Conservation (phyloP, 2,329 filamentous ascomycete genomes). For the Emericellopsis atlantica region DNA sequence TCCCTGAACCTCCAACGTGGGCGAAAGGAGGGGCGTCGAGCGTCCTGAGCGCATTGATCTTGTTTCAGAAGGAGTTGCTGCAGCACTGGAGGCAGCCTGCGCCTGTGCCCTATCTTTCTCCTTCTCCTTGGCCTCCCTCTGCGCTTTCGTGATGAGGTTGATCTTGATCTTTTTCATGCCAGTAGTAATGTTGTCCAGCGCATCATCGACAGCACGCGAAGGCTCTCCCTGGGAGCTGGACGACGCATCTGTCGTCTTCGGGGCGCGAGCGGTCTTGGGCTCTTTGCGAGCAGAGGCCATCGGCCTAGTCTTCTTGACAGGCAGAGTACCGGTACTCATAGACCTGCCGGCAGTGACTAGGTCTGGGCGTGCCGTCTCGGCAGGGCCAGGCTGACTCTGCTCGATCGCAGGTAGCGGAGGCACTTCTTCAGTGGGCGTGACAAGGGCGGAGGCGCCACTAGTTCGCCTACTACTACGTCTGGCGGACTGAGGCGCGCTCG, state of each 20-base stretch:
- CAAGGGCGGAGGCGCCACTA: constrained; percentile 31
- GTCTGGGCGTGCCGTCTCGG: constrained; percentile 1
- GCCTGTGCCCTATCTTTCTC: constrained; percentile 28
- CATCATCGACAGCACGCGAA: constrained; percentile 14
- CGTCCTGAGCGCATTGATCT: neutral
- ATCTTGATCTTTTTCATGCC: constrained; percentile 53
- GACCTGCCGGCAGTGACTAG: neutral
- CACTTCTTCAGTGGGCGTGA: constrained; percentile 9
- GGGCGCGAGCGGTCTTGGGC: constrained; percentile 16
- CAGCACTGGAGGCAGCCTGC: constrained; percentile 8
- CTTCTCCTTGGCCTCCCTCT: constrained; percentile 38
- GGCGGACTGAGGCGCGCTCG: constrained; percentile 10
- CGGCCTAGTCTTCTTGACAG: constrained; percentile 49
- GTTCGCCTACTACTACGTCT: constrained; percentile 31
- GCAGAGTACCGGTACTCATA: constrained; percentile 17
- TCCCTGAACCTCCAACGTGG: neutral
- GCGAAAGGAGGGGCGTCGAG: neutral
- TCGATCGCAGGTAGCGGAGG: constrained; percentile 4
- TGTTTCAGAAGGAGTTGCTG: neutral
- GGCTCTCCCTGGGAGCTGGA: constrained; percentile 2
- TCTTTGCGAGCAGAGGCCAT: constrained; percentile 30
- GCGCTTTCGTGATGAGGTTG: constrained; percentile 44
- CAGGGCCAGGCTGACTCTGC: neutral
- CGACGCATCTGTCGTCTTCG: constrained; percentile 20
- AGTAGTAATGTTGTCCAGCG: constrained; percentile 41